Evolutionary conservation across 441 rosid species (phyloP).

Genomic region (Codiaeum variegatum): DNA sequence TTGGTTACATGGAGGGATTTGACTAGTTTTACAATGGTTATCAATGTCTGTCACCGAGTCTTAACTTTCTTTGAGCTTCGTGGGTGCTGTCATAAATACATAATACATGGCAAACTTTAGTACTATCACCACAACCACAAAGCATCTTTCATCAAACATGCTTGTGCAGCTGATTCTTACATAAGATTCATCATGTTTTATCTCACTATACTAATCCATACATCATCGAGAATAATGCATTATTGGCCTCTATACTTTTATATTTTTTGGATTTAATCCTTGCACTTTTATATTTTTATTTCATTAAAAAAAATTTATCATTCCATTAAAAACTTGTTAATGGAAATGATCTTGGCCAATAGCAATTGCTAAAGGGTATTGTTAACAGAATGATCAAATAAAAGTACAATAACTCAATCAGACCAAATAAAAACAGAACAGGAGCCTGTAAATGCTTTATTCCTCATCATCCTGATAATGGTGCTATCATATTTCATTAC

Average conservation of each 20-base stretch:
- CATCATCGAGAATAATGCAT: too few species aligned
- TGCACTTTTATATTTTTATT: too few species aligned
- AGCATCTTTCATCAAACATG: background rate
- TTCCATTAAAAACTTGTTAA: too few species aligned
- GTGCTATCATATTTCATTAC: background rate
- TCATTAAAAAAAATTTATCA: too few species aligned
- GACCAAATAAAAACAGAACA: too few species aligned
- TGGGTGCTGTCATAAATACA: slow-evolving; percentile 1
- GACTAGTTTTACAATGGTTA: background rate
- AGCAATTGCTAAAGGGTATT: too few species aligned
- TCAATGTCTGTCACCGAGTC: background rate
- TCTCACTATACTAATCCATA: background rate
- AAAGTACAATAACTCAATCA: too few species aligned
- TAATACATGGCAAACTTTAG: background rate
- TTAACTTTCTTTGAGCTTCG: background rate
- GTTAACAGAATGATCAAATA: too few species aligned
- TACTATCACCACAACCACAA: background rate
- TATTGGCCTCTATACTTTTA: too few species aligned
- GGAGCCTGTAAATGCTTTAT: too few species aligned
- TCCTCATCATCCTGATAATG: background rate
- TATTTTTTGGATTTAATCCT: too few species aligned
- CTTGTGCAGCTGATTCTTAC: background rate
- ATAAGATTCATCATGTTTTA: background rate
- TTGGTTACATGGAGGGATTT: background rate
- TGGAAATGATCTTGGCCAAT: too few species aligned